Conservation (phyloP, 805 yeast genomes). For the Yamadazyma phyllophila region DNA sequence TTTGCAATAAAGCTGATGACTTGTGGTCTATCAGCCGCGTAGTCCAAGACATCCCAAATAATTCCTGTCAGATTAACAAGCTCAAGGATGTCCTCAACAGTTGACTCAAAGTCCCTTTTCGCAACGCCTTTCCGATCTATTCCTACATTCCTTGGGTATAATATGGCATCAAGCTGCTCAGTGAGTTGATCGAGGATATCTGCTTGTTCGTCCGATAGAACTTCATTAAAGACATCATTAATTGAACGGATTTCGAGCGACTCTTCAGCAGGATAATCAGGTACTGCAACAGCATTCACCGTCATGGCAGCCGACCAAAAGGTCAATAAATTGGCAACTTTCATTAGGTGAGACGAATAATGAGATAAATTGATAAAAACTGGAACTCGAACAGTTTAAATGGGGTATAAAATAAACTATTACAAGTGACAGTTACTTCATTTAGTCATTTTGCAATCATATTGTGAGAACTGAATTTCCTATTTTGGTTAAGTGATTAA, state of each 20-base stretch:
- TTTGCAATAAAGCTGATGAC: slow-evolving; percentile 31
- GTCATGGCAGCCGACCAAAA: slow-evolving; percentile 2
- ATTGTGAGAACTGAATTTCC: not conserved
- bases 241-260: not conserved
- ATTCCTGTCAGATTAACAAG: slow-evolving; percentile 33
- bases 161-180: slow-evolving; percentile 8
- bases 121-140: not conserved
- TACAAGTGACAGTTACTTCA: slow-evolving; percentile 2
- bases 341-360: not conserved
- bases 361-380: not conserved
- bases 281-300: slow-evolving; percentile 2
- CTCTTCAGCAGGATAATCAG: not conserved
- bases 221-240: slow-evolving; percentile 4
- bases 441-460: slow-evolving; percentile 8
- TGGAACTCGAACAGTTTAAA: not conserved
- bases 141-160: not conserved
- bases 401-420: not conserved
- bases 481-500: slow-evolving; percentile 7
- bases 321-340: not conserved
- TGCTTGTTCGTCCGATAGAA: slow-evolving; percentile 10
- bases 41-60: slow-evolving; percentile 34
- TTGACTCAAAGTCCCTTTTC: slow-evolving; percentile 22
- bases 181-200: slow-evolving; percentile 10
- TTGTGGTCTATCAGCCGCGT: slow-evolving; percentile 28
- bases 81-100: slow-evolving; percentile 22